These are phyloP conservation scores for Trichosanthes truncata DNA, from an alignment of 306 rosid species.

Conservation along the genomic window DNA sequence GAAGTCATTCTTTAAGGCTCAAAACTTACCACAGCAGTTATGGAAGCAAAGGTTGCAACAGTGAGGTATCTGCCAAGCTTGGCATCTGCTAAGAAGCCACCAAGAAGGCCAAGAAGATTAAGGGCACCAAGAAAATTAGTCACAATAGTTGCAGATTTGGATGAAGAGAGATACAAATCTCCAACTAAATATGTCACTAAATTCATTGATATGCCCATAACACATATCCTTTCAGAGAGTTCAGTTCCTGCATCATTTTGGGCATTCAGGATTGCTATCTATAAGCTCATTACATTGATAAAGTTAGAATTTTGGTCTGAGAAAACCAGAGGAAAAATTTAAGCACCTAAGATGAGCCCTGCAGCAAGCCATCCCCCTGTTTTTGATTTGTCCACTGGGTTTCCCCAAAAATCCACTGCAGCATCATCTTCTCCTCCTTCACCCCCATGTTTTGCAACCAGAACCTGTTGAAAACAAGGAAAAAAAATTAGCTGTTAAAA, in stretches of 20 bases:
- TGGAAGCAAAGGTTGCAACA: conserved; percentile 43
- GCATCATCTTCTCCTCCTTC: conserved; percentile 29
- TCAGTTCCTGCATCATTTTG: conserved; percentile 55
- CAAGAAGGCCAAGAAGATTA: conserved; percentile 83
- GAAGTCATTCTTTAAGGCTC: background rate
- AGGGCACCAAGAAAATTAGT: conserved; percentile 87
- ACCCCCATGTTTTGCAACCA: conserved; percentile 33
- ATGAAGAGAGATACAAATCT: conserved; percentile 51
- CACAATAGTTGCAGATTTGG: conserved; percentile 73
- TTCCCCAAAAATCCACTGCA: conserved; percentile 55
- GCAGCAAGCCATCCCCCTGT: conserved; percentile 92
- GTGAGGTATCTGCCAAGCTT: conserved; percentile 69
- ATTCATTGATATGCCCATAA: conserved; percentile 86
- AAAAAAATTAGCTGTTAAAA: background rate
- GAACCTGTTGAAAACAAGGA: conserved; percentile 37
- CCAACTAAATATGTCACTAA: conserved; percentile 80
- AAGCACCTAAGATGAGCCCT: conserved; percentile 78
- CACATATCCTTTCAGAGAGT: conserved; percentile 83
- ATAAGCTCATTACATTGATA: background rate
- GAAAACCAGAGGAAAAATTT: background rate
- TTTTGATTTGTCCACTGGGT: conserved; percentile 49
- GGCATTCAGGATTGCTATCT: background rate
- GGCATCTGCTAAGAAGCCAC: conserved; percentile 90
- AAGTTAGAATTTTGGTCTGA: background rate
- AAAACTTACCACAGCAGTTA: conserved; percentile 52